Evolutionary conservation across 345 rosid species (phyloP).

Genomic region (Arabis hirsuta): DNA sequence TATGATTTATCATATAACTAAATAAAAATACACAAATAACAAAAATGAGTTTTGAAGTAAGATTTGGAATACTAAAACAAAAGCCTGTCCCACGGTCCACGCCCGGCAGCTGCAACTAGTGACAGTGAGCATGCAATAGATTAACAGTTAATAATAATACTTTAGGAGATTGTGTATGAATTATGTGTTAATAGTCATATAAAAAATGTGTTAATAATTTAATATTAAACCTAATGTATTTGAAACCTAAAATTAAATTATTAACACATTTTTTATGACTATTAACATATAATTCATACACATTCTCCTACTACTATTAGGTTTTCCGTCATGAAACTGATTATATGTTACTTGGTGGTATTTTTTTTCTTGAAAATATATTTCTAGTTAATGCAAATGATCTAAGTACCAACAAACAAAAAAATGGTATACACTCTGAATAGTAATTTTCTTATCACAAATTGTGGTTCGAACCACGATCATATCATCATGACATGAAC

Average conservation of each 20-base stretch:
- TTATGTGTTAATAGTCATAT: background rate
- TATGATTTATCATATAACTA: constrained; percentile 29
- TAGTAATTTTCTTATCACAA: background rate
- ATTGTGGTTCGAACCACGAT: background rate
- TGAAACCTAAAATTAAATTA: background rate
- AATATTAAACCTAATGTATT: background rate
- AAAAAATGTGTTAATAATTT: background rate
- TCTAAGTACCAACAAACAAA: background rate
- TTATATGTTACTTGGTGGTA: background rate
- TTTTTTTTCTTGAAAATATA: background rate
- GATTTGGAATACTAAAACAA: constrained; percentile 19
- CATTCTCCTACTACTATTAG: background rate
- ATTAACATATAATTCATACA: background rate
- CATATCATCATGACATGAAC: constrained; percentile 4
- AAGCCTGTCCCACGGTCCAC: constrained; percentile 42
- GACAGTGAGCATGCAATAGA: constrained; percentile 37
- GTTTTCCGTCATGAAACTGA: background rate
- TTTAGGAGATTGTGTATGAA: background rate
- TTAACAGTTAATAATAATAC: background rate
- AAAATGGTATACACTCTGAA: background rate
- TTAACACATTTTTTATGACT: too few relatives aligned
- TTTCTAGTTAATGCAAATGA: background rate
- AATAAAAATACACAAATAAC: background rate
- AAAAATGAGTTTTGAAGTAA: constrained; percentile 17
- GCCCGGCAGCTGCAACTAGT: constrained; percentile 32